Conservation (phyloP, 1,139 yeast species). For the Suhomyces guaymorum region DNA sequence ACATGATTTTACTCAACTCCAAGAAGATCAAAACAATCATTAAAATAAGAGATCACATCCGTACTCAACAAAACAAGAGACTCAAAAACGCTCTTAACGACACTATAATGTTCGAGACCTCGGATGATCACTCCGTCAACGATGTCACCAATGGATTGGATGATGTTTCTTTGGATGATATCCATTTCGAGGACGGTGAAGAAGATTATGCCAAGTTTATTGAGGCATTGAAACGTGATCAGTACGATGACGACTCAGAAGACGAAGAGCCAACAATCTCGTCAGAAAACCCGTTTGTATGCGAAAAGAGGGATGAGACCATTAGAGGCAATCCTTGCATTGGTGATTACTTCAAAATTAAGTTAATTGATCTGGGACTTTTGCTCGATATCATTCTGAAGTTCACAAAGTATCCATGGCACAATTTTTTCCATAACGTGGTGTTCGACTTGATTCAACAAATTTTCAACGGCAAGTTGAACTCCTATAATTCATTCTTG, state of each 20-base stretch:
- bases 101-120: slow-evolving; percentile 17
- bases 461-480: slow-evolving; percentile 49
- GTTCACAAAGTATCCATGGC: slow-evolving; percentile 48
- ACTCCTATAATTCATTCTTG: slow-evolving; percentile 49
- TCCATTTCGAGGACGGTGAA: slow-evolving; percentile 20
- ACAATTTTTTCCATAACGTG: slow-evolving; percentile 52
- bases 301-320: slow-evolving; percentile 33
- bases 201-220: slow-evolving; percentile 15
- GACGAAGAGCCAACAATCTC: slow-evolving; percentile 51
- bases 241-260: slow-evolving; percentile 43
- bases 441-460: slow-evolving; percentile 52
- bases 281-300: slow-evolving; percentile 50
- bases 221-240: slow-evolving; percentile 24
- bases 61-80: slow-evolving; percentile 34
- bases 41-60: slow-evolving; percentile 36
- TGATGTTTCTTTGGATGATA: slow-evolving; percentile 41
- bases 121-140: slow-evolving; percentile 16
- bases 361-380: slow-evolving; percentile 42
- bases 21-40: slow-evolving; percentile 38
- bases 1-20: slow-evolving; percentile 49
- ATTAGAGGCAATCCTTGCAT: slow-evolving; percentile 41
- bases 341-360: slow-evolving; percentile 48
- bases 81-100: slow-evolving; percentile 39
- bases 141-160: slow-evolving; percentile 42
- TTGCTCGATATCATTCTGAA: slow-evolving; percentile 36